Base-by-base conservation (phyloP, 78 protist genomes). In the Dictyostelium citrinum region DNA sequence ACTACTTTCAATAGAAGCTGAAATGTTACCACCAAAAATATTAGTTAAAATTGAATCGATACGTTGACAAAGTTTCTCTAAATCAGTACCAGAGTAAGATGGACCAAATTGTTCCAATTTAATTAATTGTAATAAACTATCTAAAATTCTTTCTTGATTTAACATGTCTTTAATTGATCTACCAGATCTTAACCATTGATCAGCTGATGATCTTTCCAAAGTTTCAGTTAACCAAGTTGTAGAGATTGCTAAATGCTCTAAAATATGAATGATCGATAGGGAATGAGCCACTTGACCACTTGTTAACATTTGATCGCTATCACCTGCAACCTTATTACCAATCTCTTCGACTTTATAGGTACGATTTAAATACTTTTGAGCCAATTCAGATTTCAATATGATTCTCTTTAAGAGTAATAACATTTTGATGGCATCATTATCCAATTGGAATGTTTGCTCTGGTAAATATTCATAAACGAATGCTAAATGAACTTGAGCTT, bases 311-410 rank as follows among this genome's bases (percentile, higher is more conserved):
- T 68, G 58, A 16, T 55, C 71, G 0, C 41, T 7, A 3, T 58
- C 46, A 8, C 64, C 84, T 3, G 20, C n/a, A 3, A 80, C 4
- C 35, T 39, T 29, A 24, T 29, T 31, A 20, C 74, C 68, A 55
- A 80, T 80, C 33, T 88, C 93, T n/a, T 88, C 93, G n/a, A 88
- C 93, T 31, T 88, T 88, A 39, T 78, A 88, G 8, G 85, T 78
- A 31, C 81, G 70, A 49, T 88, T 78, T 20, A 88, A 31, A 68
- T 88, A 88, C 6, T 55, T 39, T 78, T 88, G 93, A 0, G 85
- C 29, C n/a, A 88, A 68, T 22, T 78, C 80, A 0, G 78, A 78
- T 43, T 88, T 88, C 49, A 88, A 49, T 6, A 88, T 43, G n/a
- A 88, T 78, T 20, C 93, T 10, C 41, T 79, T 58, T 2, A 88